These are phyloP conservation scores for Ascosphaera apis DNA, from an alignment of 2,329 filamentous ascomycete species.

Conservation along the genomic window DNA sequence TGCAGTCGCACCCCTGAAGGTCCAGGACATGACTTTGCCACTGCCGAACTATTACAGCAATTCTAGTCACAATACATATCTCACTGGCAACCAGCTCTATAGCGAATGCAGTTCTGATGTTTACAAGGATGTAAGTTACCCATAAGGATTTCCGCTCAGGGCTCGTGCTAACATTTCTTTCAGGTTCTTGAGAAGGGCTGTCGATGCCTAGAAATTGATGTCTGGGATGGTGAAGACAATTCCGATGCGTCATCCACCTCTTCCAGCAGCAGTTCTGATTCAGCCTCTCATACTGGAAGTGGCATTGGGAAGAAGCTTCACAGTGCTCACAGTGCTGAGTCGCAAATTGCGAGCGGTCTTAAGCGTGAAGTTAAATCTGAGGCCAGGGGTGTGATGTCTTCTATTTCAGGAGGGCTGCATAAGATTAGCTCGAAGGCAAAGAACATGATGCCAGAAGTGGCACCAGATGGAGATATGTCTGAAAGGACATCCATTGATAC, in stretches of 20 bases:
- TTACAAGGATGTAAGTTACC: constrained; percentile 45
- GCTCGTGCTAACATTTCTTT: constrained; percentile 1
- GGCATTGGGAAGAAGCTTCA: neutral
- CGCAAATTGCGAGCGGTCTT: neutral
- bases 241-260: constrained; percentile 12
- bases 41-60: constrained; percentile 84
- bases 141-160: neutral
- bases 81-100: constrained; percentile 65
- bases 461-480: neutral
- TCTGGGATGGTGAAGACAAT: constrained; percentile 53
- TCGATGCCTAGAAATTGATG: constrained; percentile 82
- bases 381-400: neutral
- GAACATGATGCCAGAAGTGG: constrained; percentile 6
- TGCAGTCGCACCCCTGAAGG: constrained; percentile 20
- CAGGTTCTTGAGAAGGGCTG: constrained; percentile 55
- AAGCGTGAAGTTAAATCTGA: constrained; percentile 1
- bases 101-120: constrained; percentile 55
- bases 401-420: constrained; percentile 6
- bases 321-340: neutral
- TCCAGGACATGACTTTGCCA: constrained; percentile 40
- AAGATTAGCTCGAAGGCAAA: constrained; percentile 8
- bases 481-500: neutral
- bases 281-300: neutral
- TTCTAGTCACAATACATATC: constrained; percentile 85
- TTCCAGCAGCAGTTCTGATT: constrained; percentile 15